Conservation (phyloP, 306 rosid species). For the Senna siamea region DNA sequence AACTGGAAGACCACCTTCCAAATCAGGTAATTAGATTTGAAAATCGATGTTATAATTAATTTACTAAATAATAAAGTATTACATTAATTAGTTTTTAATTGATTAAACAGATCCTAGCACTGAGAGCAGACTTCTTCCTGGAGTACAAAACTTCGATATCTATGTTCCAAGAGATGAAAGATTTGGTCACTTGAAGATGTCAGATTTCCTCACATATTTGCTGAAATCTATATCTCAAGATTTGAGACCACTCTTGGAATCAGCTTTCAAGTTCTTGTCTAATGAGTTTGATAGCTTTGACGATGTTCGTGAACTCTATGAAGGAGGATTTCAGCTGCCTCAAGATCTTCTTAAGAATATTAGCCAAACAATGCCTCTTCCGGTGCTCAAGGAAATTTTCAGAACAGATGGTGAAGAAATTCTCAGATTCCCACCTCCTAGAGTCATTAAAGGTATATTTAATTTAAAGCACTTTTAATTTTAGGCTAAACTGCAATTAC, state of each 20-base stretch:
- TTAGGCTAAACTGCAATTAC: no score
- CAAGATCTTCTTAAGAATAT: conserved; percentile 34
- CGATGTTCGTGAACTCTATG: conserved; percentile 59
- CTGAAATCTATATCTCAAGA: conserved; percentile 59
- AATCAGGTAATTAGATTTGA: not conserved
- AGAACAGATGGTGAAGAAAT: conserved; percentile 59
- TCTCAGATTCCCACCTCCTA: conserved; percentile 61
- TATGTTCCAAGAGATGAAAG: conserved; percentile 71
- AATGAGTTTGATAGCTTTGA: conserved; percentile 57
- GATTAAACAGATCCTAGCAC: conserved; percentile 48
- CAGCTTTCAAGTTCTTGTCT: conserved; percentile 32
- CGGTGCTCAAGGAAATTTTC: conserved; percentile 56
- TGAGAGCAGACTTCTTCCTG: conserved; percentile 44
- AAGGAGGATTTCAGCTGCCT: conserved; percentile 64
- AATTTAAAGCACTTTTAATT: no score
- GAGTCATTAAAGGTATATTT: conserved; percentile 59
- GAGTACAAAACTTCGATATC: conserved; percentile 1
- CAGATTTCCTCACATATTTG: conserved; percentile 58
- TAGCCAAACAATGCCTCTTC: conserved; percentile 44
- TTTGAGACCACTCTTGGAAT: conserved; percentile 50
- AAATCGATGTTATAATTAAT: no score
- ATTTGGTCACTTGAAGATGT: conserved; percentile 61
- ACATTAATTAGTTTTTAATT: no score
- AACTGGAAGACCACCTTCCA: conserved; percentile 49
- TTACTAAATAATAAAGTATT: no score